Conservation (phyloP, 371 early-diverging fungal genomes). For the Mucor mucedo region DNA sequence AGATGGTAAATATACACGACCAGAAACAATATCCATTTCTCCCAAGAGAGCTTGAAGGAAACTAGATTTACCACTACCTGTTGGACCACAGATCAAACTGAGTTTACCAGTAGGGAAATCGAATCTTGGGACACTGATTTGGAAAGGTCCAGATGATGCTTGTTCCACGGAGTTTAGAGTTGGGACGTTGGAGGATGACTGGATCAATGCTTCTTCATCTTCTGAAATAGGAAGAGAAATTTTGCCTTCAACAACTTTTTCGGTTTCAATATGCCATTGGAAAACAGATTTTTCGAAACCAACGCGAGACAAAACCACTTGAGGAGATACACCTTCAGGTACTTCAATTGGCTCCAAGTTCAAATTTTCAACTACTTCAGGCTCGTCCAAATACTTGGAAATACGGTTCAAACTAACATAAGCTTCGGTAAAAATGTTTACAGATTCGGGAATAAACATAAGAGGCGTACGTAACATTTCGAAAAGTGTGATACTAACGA, state of each 20-base stretch:
- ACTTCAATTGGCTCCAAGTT: constrained; percentile 21
- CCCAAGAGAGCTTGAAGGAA: constrained; percentile 74
- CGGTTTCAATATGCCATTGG: constrained; percentile 48
- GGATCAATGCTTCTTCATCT: constrained; percentile 19
- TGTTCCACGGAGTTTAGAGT: constrained; percentile 3
- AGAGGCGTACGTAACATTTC: constrained; percentile 59
- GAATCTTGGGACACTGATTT: constrained; percentile 30
- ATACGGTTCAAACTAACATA: constrained; percentile 61
- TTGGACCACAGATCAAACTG: constrained; percentile 68
- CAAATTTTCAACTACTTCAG: constrained; percentile 46
- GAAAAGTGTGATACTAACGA: constrained; percentile 66
- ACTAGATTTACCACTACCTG: constrained; percentile 76
- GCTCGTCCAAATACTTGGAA: constrained; percentile 55
- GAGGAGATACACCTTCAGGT: constrained; percentile 22
- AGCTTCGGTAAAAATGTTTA: constrained; percentile 43
- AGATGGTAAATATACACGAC: constrained; percentile 43
- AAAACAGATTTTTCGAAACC: constrained; percentile 56
- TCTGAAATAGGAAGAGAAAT: background rate
- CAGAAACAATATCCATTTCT: constrained; percentile 64
- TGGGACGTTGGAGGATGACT: constrained; percentile 17
- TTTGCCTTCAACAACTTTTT: background rate
- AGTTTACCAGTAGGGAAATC: constrained; percentile 69
- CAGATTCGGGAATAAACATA: constrained; percentile 51
- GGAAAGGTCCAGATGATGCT: constrained; percentile 15
- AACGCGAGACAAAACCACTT: constrained; percentile 36